These are phyloP conservation scores for Ramalina intermedia DNA, from an alignment of 495 filamentous ascomycete genomes.

Conservation along the genomic window DNA sequence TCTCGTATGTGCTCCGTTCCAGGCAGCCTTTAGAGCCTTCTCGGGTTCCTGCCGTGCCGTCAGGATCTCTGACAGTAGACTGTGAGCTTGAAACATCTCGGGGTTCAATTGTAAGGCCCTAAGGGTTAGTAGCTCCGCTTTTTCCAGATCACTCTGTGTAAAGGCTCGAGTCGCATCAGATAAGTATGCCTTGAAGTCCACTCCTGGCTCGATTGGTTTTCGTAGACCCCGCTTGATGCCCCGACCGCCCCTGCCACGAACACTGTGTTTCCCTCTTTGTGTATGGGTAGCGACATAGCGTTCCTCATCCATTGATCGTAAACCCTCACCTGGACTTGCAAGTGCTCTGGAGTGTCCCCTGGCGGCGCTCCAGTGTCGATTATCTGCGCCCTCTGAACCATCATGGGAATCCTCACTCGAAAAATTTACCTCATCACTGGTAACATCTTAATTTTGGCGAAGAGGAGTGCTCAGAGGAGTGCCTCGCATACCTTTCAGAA, in stretches of 20 bases:
- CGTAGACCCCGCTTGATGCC: conserved; percentile 48
- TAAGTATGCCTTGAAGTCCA: conserved; percentile 58
- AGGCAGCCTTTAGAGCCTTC: conserved; percentile 50
- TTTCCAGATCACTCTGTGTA: conserved; percentile 48
- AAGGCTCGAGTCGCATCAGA: conserved; percentile 57
- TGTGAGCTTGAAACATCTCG: conserved; percentile 69
- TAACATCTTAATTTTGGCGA: background rate
- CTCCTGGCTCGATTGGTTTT: conserved; percentile 55
- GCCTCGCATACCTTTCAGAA: background rate
- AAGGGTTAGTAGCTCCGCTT: conserved; percentile 44
- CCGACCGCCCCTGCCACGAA: conserved; percentile 27
- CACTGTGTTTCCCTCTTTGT: background rate
- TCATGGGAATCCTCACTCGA: conserved; percentile 3
- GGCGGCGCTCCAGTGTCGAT: background rate
- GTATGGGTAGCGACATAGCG: background rate
- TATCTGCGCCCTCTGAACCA: background rate
- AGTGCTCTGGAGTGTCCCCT: too few species aligned
- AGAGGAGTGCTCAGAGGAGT: background rate
- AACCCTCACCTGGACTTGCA: too few species aligned
- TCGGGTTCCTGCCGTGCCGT: conserved; percentile 50
- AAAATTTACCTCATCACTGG: conserved; percentile 9
- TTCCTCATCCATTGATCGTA: background rate
- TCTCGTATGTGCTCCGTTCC: conserved; percentile 57
- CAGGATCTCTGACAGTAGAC: conserved; percentile 57
- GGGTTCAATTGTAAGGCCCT: conserved; percentile 69